phyloP scores from a whole-genome alignment of 2,329 filamentous ascomycete species.

The Neoscytalidium dimidiatum region DNA sequence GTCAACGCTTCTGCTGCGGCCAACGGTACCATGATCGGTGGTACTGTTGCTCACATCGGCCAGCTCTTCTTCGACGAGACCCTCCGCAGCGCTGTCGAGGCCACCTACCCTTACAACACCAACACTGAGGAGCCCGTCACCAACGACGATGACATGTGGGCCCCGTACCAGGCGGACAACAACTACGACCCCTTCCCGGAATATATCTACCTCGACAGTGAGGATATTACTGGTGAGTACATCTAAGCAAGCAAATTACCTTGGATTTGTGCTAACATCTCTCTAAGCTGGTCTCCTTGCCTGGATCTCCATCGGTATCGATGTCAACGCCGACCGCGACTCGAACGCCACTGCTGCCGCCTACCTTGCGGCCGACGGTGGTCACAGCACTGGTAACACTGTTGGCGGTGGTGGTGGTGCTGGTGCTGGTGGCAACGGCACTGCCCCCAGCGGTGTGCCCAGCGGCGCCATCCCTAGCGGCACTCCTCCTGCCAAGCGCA shows the following conservation, averaged over 20 bases:
- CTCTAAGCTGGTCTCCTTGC: slow-evolving; percentile 31
- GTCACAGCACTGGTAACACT: slow-evolving; percentile 18
- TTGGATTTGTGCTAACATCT: not conserved
- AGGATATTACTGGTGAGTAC: slow-evolving; percentile 12
- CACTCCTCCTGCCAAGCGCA: slow-evolving; percentile 1
- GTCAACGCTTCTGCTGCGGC: slow-evolving; percentile 41
- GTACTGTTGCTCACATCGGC: slow-evolving; percentile 59
- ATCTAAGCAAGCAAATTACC: slow-evolving; percentile 36
- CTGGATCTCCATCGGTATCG: slow-evolving; percentile 28
- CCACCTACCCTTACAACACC: slow-evolving; percentile 45
- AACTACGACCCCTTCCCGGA: slow-evolving; percentile 56
- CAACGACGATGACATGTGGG: slow-evolving; percentile 44
- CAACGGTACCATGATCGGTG: slow-evolving; percentile 55
- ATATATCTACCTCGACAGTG: slow-evolving; percentile 50
- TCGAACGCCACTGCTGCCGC: slow-evolving; percentile 12
- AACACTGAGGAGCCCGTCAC: slow-evolving; percentile 47
- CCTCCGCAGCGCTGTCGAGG: slow-evolving; percentile 55
- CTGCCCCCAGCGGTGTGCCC: slow-evolving; percentile 5
- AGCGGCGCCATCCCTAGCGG: slow-evolving; percentile 7
- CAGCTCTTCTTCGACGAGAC: slow-evolving; percentile 67
- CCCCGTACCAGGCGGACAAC: slow-evolving; percentile 27
- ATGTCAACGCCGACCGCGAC: slow-evolving; percentile 7
- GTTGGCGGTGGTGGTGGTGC: slow-evolving; percentile 4
- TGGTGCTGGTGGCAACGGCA: not conserved
- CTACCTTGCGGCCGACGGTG: slow-evolving; percentile 16